Base-by-base conservation (phyloP, 2,329 filamentous ascomycete genomes). In the Byssoonygena ceratinophila region DNA sequence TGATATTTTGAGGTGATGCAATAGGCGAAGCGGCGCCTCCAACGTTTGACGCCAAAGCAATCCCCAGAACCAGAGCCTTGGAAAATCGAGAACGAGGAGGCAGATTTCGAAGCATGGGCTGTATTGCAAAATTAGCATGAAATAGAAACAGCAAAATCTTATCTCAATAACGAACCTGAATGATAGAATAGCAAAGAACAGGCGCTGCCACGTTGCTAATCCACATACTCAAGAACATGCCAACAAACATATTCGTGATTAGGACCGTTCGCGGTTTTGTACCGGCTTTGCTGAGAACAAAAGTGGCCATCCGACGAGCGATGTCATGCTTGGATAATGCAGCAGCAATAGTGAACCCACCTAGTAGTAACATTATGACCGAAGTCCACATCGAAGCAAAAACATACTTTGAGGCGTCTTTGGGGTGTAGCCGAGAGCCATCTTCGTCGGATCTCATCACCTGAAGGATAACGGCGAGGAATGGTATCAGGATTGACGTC, bases 361-460 rank as follows among this genome's bases (percentile, higher is more conserved):
- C 92, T 0, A 98, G 81, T 20, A 98, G 76, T 14, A 98, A 80
- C 92, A 98, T 97, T 60, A 98, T 98, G 52, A 98, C 92, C 0
- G 92, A 91, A 2, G 91, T 96, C 92, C 92, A 98, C 92, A 98
- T 98, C 23, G 92, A 84, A 3, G 88, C 78, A 62, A 98, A 97
- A 54, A 96, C 85, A 62, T 85, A 91, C 25, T 79, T 76, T 0
- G 91, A 87, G 0, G 92, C 90, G 40, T 81, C 78, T 66, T 90
- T 90, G 2, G 89, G 80, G n/a, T 79, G 77, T 5, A 98, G 76
- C 20, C 91, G 81, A 41, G 74, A 71, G 55, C 87, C 76, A 0
- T 79, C 77, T 4, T 82, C 79, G 50, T 94, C 87, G 29, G 83
- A 80, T 29, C 88, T 82, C 56, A 95, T 87, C 20, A 98, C 89